Base-by-base conservation (phyloP, 2,329 filamentous ascomycete species). In the Rhytidhysteron rufulum region DNA sequence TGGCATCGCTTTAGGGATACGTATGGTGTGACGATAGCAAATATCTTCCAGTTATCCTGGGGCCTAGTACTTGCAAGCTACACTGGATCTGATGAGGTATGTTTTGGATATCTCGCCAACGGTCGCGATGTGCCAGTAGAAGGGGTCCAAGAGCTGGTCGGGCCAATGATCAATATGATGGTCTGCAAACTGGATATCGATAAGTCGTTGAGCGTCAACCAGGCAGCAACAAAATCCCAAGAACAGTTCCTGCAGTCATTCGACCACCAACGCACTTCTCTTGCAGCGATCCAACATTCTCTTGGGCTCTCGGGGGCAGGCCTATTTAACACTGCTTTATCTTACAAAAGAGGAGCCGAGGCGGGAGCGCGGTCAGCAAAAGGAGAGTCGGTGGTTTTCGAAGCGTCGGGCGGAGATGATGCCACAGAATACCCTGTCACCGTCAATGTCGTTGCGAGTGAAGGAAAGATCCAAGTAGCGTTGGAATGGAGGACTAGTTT, bases 261-360 rank as follows among this genome's bases (percentile, higher is more conserved):
- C 21, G 31, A 31, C 16, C 21, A 40, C 18, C 40, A 43, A n/a
- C 24, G 25, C n/a, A 16, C 15, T 29, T 43, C 40, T 16, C 37
- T 43, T n/a, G 65, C 67, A n/a, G 66, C 69, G 41, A 65, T 70
- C 20, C 64, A 69, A 38, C 66, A 69, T 40, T 58, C 58, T 2
- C 39, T 70, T 24, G 25, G 22, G 22, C 11, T 37, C 16, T 20
- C 19, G 5, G 39, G 39, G 10, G n/a, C n/a, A n/a, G 19, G 13
- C 10, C 47, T 71, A 25, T 67, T 69, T 48, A 69, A 71, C 34
- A 68, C 66, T 5, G 65, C 69, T 66, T 2, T 70, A 66, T 45
- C 57, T 19, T 15, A 15, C 16, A 8, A 20, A 20, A 25, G 22
- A 27, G 13, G 24, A n/a, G n/a, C n/a, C n/a, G n/a, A n/a, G n/a